A percentile compares a stretch with the other conserved stretches of the same genome.
Conservation (phyloP, 2,329 filamentous ascomycete species). For the Ophiosphaerella herpotricha region DNA sequence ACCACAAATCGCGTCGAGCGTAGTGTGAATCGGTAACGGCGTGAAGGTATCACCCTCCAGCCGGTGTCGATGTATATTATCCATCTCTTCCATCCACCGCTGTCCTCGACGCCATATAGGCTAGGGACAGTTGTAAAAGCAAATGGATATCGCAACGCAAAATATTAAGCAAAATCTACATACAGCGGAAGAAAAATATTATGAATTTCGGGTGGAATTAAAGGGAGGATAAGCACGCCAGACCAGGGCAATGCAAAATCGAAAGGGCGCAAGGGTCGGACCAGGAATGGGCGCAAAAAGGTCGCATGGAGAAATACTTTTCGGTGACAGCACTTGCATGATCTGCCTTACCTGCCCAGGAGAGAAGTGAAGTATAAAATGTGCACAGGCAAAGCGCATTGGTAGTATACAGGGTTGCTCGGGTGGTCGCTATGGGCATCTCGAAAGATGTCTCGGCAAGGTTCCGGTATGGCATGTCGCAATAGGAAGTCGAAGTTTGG, state of each 20-base stretch:
- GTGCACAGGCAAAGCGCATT: constrained; percentile 17
- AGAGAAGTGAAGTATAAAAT: constrained; percentile 2
- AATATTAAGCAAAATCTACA: constrained; percentile 8
- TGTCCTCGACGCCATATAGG: background rate
- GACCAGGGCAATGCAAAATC: constrained; percentile 1
- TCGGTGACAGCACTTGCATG: constrained; percentile 23
- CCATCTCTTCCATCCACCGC: background rate
- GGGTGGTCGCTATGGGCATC: constrained; percentile 29
- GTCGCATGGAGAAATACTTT: constrained; percentile 18
- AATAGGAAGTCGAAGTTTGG: constrained; percentile 2
- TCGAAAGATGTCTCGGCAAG: constrained; percentile 13
- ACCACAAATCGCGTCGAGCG: background rate
- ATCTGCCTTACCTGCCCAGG: constrained; percentile 25
- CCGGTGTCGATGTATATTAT: background rate
- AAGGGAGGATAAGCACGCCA: background rate
- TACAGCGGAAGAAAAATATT: constrained; percentile 2
- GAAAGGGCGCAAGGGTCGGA: constrained; percentile 11
- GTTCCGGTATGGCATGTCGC: constrained; percentile 6
- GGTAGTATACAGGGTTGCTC: constrained; percentile 10
- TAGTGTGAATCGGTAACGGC: background rate
- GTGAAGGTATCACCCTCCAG: background rate
- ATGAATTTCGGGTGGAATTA: background rate
- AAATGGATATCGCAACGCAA: constrained; percentile 17
- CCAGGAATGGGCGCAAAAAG: constrained; percentile 14
- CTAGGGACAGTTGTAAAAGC: constrained; percentile 4